Evolutionary conservation across 352 stramenopile genomes (phyloP), one percentile per base, ranked within the genome.

Genomic region (Phytophthora agathidicida): DNA sequence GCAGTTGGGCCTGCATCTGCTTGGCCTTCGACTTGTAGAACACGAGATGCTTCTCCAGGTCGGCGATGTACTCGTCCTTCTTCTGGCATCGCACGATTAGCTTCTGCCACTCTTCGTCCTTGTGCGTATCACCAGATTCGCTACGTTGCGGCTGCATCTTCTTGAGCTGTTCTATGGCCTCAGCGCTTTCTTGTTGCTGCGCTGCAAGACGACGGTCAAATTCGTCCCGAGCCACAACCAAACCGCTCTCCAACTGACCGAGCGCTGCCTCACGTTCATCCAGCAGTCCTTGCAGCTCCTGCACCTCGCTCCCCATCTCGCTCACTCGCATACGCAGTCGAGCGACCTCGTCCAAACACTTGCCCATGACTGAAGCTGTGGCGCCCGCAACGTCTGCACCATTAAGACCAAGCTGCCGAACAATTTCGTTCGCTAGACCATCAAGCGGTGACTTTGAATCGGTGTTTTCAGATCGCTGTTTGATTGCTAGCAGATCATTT

Each of bases 21-120:
- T 94, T 92, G 24, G 83, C 81, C 46, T 94, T 94, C 14, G 81
- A 79, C 50, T 94, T 93, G 80, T 92, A 94, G 46, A 94, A 90
- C 36, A 93, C 81, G 5, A 94, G 26, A 60, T 94, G 83, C 52
- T 92, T 94, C 57, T 94, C 86, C 16, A 93, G 55, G 11, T 90
- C 83, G 0, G 73, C 68, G 13, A 94, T 93, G 69, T 93, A 94
- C 59, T 88, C 83, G 65, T 91, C 80, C 53, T 94, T 91, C 66
- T 91, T 89, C 56, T 90, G 77, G 27, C 62, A 80, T 16, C 69
- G 77, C 5, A 86, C 69, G 10, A 89, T 84, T 19, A 94, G 39
- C 31, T 87, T 85, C 38, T 89, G 80, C 80, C 75, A 88, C 53
- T 91, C 77, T n/a, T 60, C 60, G 33, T 92, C 71, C 4, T 71